Conservation (phyloP, 352 stramenopile species). For the Phytophthora colocasiae region DNA sequence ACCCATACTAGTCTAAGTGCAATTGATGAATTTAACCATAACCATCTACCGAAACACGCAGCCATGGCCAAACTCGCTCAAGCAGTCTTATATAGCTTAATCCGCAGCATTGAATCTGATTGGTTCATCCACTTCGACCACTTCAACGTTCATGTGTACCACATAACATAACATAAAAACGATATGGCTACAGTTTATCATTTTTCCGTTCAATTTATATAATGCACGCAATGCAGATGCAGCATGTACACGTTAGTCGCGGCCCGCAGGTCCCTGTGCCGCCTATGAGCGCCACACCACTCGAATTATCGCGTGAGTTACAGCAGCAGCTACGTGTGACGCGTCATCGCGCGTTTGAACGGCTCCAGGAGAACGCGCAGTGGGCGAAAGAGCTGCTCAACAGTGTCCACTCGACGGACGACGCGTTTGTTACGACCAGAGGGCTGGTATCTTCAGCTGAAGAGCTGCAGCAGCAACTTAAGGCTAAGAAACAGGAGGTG, state of each 20-base stretch:
- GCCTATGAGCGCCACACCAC: constrained; percentile 32
- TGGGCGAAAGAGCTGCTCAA: constrained; percentile 57
- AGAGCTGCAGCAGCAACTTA: constrained; percentile 27
- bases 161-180: too few species aligned
- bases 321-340: constrained; percentile 53
- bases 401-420: background rate
- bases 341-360: constrained; percentile 66
- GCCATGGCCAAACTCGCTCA: too few species aligned
- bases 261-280: constrained; percentile 47
- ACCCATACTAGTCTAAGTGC: too few species aligned
- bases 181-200: background rate
- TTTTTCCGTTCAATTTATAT: background rate
- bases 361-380: constrained; percentile 69
- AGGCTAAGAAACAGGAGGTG: constrained; percentile 17
- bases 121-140: too few species aligned
- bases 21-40: too few species aligned
- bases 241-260: constrained; percentile 35
- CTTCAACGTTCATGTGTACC: too few species aligned
- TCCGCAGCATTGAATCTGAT: too few species aligned
- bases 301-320: constrained; percentile 56
- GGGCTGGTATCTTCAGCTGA: constrained; percentile 9
- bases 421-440: constrained; percentile 8
- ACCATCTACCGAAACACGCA: too few species aligned
- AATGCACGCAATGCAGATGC: constrained; percentile 37
- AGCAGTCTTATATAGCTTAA: too few species aligned